Evolutionary conservation across 805 yeast genomes (phyloP).

Genomic region (Zygosaccharomyces bisporus): DNA sequence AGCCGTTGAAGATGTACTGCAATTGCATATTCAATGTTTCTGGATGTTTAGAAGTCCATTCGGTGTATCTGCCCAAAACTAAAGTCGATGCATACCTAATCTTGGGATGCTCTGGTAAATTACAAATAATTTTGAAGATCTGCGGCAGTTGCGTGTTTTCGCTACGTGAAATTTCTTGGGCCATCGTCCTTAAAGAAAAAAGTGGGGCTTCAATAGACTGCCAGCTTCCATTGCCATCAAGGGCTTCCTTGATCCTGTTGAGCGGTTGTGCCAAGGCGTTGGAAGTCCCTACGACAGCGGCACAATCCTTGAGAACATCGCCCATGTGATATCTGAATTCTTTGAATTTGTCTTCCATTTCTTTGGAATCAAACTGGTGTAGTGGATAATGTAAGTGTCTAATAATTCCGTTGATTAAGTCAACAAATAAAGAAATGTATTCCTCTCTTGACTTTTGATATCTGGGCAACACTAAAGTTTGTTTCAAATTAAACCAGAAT

Average conservation of each 20-base stretch:
- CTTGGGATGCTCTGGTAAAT: constrained; percentile 77
- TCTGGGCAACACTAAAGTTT: constrained; percentile 42
- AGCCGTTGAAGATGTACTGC: constrained; percentile 77
- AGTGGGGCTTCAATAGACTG: constrained; percentile 87
- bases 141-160: constrained; percentile 70
- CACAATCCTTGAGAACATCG: constrained; percentile 93
- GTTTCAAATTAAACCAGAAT: constrained; percentile 85
- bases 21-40: constrained; percentile 77
- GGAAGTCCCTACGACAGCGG: constrained; percentile 80
- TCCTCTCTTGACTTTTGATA: constrained; percentile 27
- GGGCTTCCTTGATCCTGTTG: constrained; percentile 45
- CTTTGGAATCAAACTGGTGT: constrained; percentile 61
- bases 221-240: constrained; percentile 49
- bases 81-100: constrained; percentile 89
- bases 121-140: constrained; percentile 51
- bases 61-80: constrained; percentile 92
- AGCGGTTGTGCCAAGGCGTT: constrained; percentile 70
- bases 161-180: constrained; percentile 70
- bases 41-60: constrained; percentile 89
- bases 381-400: constrained; percentile 74
- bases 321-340: constrained; percentile 97
- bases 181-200: constrained; percentile 90
- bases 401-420: constrained; percentile 40
- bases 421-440: constrained; percentile 25
- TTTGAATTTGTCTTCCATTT: constrained; percentile 86